Evolutionary conservation across 2,329 filamentous ascomycete species (phyloP), one percentile per base, ranked within the genome.

Genomic region (Pseudocercospora macadamiae): DNA sequence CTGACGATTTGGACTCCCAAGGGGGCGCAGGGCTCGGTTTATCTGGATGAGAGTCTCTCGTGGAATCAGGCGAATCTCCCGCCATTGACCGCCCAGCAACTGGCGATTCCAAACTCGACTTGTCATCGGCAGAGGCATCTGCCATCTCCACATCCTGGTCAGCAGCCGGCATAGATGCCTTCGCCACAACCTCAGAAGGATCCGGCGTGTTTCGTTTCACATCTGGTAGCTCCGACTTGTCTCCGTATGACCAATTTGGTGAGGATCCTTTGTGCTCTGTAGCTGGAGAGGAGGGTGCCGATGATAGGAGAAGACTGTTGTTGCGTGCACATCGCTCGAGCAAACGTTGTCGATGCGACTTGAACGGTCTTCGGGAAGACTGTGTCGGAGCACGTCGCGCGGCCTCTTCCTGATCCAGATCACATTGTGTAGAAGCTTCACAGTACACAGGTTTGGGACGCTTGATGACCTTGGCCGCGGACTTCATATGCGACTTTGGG

Each of bases 281-380:
- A 18, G 18, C 36, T 25, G 30, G 48, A 57, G 32, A 54, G 8
- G 54, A 28, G 9, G 57, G 57, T 19, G 42, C 54, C 26, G 58
- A 53, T 30, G 53, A 39, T 26, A 55, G 39, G 8, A 59, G 55
- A 7, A 54, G 53, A 34, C 55, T 45, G 51, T 71, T 73, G 58
- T 73, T 74, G 3, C 64, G 62, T 18, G 68, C 69, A 55, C 72
- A 74, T 23, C 71, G 65, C 21, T 72, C 64, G 34, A 75, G 60
- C 47, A 75, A 49, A 6, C 68, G 63, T 58, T 74, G 70, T 26
- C 65, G 67, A 12, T 67, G 62, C 8, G 73, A 68, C 8, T 72
- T 45, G 59, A 62, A 71, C 16, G 64, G 67, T 54, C 60, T 69
- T 45, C 59, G 57, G 10, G 63, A 60, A 12, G 60, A 60, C 8